These are phyloP conservation scores for Cystoderma amianthinum DNA, from an alignment of 768 basidiomycete species.

Conservation along the genomic window DNA sequence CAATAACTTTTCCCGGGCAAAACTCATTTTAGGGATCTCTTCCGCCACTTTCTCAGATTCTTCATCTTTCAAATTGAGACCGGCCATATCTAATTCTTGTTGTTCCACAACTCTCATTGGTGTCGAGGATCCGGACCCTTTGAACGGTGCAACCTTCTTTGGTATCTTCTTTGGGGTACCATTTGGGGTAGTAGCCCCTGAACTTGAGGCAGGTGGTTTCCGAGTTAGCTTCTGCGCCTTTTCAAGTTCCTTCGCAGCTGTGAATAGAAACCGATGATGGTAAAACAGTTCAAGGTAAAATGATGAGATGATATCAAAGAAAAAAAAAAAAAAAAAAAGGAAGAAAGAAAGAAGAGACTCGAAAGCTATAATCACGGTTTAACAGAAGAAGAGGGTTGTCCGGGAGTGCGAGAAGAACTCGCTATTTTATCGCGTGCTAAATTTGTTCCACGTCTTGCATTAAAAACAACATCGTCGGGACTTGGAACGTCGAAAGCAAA, in stretches of 20 bases:
- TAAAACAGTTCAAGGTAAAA: no score
- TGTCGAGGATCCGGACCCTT: conserved; percentile 33
- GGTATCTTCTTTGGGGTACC: conserved; percentile 32
- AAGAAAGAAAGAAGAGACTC: background rate
- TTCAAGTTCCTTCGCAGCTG: conserved; percentile 78
- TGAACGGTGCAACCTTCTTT: conserved; percentile 30
- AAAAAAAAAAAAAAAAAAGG: conserved; percentile 9
- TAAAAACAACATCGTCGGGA: conserved; percentile 85
- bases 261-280: conserved; percentile 16
- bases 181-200: conserved; percentile 37
- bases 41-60: conserved; percentile 29
- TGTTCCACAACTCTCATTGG: conserved; percentile 42
- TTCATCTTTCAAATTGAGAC: conserved; percentile 57
- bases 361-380: conserved; percentile 7
- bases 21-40: conserved; percentile 54
- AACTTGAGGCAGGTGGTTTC: conserved; percentile 34
- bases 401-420: conserved; percentile 11
- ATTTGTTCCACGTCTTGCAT: conserved; percentile 72
- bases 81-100: conserved; percentile 66
- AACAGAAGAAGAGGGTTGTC: conserved; percentile 12
- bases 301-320: conserved; percentile 7
- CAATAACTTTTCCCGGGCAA: conserved; percentile 76
- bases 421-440: conserved; percentile 32
- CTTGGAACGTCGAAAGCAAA: conserved; percentile 82
- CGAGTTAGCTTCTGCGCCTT: conserved; percentile 57